phyloP scores from a whole-genome alignment of 306 rosid species.

The Dryas drummondii region DNA sequence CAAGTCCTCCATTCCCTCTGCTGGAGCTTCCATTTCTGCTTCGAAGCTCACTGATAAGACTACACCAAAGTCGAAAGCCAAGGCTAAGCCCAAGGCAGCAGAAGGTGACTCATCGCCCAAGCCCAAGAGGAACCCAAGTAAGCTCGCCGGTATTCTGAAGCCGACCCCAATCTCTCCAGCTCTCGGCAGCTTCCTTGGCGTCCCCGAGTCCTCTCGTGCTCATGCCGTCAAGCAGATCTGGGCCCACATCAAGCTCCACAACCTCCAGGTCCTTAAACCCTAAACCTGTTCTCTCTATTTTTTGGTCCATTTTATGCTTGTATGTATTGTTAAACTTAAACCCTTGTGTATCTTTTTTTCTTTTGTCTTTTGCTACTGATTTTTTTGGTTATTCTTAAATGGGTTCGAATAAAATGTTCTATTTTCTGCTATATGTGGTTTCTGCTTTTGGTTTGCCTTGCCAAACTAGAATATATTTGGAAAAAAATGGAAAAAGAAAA shows the following conservation, averaged over 20 bases:
- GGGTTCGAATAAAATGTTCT: background rate
- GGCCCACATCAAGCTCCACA: slow-evolving; percentile 47
- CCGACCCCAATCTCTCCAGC: slow-evolving; percentile 34
- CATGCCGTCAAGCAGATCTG: slow-evolving; percentile 49
- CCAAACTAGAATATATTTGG: background rate
- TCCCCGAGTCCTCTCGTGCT: slow-evolving; percentile 37
- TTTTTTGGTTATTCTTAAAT: background rate
- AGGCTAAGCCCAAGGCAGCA: background rate
- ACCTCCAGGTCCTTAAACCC: slow-evolving; percentile 35
- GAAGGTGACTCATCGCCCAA: slow-evolving; percentile 8
- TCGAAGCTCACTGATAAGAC: background rate
- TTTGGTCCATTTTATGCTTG: background rate
- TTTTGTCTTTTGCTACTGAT: background rate
- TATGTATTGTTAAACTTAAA: background rate
- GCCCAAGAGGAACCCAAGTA: slow-evolving; percentile 7
- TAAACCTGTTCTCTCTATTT: too few species aligned
- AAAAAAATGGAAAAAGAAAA: background rate
- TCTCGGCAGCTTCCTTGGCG: slow-evolving; percentile 38
- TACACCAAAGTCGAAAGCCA: background rate
- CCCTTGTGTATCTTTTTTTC: background rate
- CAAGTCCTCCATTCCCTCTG: slow-evolving; percentile 26
- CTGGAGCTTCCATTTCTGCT: slow-evolving; percentile 14
- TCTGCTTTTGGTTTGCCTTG: background rate
- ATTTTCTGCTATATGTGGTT: background rate
- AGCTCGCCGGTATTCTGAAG: slow-evolving; percentile 32